A percentile compares a stretch with the other conserved stretches of the same genome.
Conservation (phyloP, 2,329 filamentous ascomycete genomes). For the Cercospora citrullina region DNA sequence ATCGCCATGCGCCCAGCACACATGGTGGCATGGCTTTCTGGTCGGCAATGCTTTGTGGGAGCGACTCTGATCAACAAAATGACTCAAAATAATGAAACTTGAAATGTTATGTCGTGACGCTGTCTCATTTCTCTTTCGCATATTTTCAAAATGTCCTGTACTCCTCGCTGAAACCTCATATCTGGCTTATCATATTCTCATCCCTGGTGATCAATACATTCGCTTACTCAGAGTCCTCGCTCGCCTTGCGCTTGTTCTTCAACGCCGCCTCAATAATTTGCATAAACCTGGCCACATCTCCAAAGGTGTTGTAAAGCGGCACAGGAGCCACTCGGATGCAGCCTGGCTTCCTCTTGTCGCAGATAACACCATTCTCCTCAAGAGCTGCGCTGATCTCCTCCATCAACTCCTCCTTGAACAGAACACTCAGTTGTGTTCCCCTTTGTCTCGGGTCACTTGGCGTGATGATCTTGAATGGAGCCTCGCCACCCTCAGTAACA, state of each 20-base stretch:
- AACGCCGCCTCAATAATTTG: conserved; percentile 53
- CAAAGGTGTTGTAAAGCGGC: conserved; percentile 79
- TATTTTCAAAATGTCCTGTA: neutral
- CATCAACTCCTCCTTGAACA: conserved; percentile 67
- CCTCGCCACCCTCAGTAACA: conserved; percentile 16
- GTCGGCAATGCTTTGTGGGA: too few species aligned
- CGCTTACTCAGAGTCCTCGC: neutral
- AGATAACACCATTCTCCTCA: conserved; percentile 68
- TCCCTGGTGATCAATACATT: neutral
- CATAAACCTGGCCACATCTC: conserved; percentile 67
- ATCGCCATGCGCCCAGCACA: too few species aligned
- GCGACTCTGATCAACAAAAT: too few species aligned
- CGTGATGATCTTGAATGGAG: conserved; percentile 60
- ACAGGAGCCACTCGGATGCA: conserved; percentile 82
- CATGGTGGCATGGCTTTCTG: too few species aligned
- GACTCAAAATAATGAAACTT: too few species aligned
- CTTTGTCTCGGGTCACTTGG: conserved; percentile 66
- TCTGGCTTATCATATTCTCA: neutral
- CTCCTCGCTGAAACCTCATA: neutral
- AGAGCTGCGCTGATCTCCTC: conserved; percentile 65
- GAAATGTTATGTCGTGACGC: too few species aligned
- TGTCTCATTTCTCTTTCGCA: neutral
- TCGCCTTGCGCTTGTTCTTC: conserved; percentile 8
- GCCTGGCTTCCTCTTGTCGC: conserved; percentile 82
- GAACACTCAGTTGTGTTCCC: conserved; percentile 75